Evolutionary conservation across 2,329 filamentous ascomycete species (phyloP).

Genomic region (Talaromyces rugulosus): DNA sequence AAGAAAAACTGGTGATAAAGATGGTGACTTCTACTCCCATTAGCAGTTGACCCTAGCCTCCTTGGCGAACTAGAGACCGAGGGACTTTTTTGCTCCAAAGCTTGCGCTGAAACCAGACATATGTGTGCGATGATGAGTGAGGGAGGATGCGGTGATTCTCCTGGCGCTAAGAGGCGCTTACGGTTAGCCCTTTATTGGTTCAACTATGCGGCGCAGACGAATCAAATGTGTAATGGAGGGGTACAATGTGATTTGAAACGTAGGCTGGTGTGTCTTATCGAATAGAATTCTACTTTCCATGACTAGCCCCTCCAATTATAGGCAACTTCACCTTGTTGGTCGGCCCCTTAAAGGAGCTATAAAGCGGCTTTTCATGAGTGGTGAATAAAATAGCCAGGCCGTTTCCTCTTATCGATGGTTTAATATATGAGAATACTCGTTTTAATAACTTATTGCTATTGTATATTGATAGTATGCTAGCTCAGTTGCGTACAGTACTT

Average conservation of each 20-base stretch:
- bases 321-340: neutral
- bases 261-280: no score
- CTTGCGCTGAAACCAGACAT: neutral
- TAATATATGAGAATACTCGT: no score
- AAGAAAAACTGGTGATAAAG: neutral
- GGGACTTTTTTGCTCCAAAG: neutral
- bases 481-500: no score
- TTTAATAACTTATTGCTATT: no score
- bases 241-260: neutral
- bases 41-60: neutral
- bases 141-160: neutral
- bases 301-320: neutral
- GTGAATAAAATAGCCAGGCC: no score
- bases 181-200: neutral
- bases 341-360: no score
- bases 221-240: neutral
- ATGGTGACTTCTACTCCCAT: neutral
- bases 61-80: no score
- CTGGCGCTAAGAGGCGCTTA: neutral
- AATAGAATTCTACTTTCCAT: neutral
- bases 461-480: no score
- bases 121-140: neutral
- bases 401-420: no score
- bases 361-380: no score
- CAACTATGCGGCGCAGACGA: neutral